phyloP scores from a whole-genome alignment of 1,284 basidiomycete genomes.

The Malassezia psittaci region DNA sequence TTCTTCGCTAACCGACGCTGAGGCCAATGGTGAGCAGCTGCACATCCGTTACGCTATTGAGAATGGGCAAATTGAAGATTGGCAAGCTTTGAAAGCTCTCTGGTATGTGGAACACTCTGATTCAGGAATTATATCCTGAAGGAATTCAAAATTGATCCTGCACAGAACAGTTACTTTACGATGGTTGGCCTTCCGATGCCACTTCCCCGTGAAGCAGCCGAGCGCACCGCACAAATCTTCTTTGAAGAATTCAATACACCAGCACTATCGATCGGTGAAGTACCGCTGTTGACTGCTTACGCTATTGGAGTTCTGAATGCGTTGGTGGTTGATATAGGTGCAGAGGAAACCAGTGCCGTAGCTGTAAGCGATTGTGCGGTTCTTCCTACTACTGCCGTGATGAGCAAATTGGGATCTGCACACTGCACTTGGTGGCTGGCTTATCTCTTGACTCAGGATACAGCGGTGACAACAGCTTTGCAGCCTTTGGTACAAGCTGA shows the following conservation, averaged over 20 bases:
- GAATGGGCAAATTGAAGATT: constrained; percentile 65
- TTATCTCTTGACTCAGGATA: constrained; percentile 33
- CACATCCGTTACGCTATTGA: constrained; percentile 74
- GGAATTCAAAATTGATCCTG: constrained; percentile 64
- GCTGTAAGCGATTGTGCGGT: constrained; percentile 67
- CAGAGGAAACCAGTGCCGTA: constrained; percentile 64
- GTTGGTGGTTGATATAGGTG: constrained; percentile 73
- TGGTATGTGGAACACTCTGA: constrained; percentile 56
- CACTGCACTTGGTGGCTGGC: constrained; percentile 42
- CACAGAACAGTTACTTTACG: constrained; percentile 75
- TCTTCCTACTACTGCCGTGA: constrained; percentile 24
- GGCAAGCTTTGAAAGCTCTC: constrained; percentile 80
- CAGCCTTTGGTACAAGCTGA: constrained; percentile 18
- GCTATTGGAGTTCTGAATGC: constrained; percentile 69
- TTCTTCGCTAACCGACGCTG: not conserved
- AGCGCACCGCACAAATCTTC: constrained; percentile 71
- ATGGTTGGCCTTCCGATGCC: constrained; percentile 64
- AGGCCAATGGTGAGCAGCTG: constrained; percentile 56
- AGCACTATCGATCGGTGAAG: constrained; percentile 69
- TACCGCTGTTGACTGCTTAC: constrained; percentile 73
- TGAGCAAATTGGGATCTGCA: constrained; percentile 29
- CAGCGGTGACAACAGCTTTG: constrained; percentile 30
- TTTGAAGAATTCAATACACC: constrained; percentile 94
- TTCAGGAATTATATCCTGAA: constrained; percentile 75
- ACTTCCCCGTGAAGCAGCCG: constrained; percentile 63